Evolutionary conservation across 2,329 filamentous ascomycete genomes (phyloP), one percentile per base, ranked within the genome.

Genomic region (Colletotrichum sp.): DNA sequence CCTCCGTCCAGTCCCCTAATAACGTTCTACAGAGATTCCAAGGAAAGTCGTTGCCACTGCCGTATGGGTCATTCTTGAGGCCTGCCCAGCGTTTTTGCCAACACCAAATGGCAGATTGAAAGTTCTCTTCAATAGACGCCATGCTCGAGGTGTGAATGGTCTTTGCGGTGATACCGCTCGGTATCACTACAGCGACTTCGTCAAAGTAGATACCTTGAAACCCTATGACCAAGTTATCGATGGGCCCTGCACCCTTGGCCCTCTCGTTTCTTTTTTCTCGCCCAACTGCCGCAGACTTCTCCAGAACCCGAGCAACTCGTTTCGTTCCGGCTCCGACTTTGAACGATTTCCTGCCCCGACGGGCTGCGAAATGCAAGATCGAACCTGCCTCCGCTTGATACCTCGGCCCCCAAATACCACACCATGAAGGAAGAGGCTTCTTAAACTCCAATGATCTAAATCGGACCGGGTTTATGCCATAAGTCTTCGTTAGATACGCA

Each of bases 281-380:
- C 18, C 18, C 39, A n/a, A 4, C 18, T 43, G 16, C 39, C 7
- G 18, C 39, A 43, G 2, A 2, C 1, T 43, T n/a, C 5, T 3
- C 39, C 18, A 43, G 0, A 18, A n/a, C 0, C 1, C 8, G 39
- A 2, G 39, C 39, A 43, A 6, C 16, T 43, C 39, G 16, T 43
- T 43, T 43, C 18, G 39, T 43, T 0, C 39, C 5, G 9, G 39
- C 39, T n/a, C 39, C 39, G 3, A 10, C 39, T n/a, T 43, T 43
- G 18, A 43, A 43, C 39, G 39, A n/a, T 43, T 43, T 43, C 39
- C 18, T 6, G 16, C 39, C 39, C 9, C 39, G 39, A n/a, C 39
- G 39, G 39, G 18, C 39, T 43, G 39, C 39, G 18, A 43, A 43
- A 43, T 43, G 39, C 39, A 43, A 43, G 0, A 43, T 43, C 18